A percentile compares a stretch with the other conserved stretches of the same genome.
phyloP scores from a whole-genome alignment of 2,329 filamentous ascomycete genomes.

The Botrytis fragariae region DNA sequence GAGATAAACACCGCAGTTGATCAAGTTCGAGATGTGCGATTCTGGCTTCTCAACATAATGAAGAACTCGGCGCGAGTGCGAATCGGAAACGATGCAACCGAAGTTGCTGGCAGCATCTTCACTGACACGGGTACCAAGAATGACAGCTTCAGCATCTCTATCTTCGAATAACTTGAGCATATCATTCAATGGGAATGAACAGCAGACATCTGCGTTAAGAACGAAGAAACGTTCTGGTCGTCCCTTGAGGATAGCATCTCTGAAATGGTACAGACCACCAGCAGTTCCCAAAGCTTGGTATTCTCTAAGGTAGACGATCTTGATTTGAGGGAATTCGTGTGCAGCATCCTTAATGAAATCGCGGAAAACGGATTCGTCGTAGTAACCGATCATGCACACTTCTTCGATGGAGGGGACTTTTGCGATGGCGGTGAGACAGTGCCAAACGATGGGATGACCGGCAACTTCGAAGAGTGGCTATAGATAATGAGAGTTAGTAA shows the following conservation, averaged over 20 bases:
- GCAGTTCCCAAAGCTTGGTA: constrained; percentile 96
- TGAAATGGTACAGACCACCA: constrained; percentile 97
- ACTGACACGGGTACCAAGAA: constrained; percentile 86
- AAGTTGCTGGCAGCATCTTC: constrained; percentile 95
- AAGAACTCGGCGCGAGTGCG: constrained; percentile 89
- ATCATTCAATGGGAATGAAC: constrained; percentile 91
- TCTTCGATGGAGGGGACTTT: constrained; percentile 92
- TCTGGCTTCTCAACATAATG: constrained; percentile 99
- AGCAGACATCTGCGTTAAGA: constrained; percentile 97
- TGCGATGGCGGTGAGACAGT: constrained; percentile 88
- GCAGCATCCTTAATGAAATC: constrained; percentile 95
- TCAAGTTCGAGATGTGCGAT: constrained; percentile 94
- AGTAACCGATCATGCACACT: constrained; percentile 98
- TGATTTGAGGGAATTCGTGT: constrained; percentile 80
- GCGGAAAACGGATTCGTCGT: constrained; percentile 94
- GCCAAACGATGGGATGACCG: constrained; percentile 96
- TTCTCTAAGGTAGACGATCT: constrained; percentile 93
- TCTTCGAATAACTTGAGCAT: constrained; percentile 95
- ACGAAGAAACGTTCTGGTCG: constrained; percentile 94
- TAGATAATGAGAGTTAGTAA: constrained; percentile 7
- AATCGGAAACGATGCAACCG: constrained; percentile 94
- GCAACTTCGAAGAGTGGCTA: constrained; percentile 97
- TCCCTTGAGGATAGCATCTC: constrained; percentile 96
- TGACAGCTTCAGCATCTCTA: constrained; percentile 94
- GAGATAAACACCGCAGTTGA: constrained; percentile 98